These are phyloP conservation scores for Metrosideros polymorpha DNA, from an alignment of 441 rosid species.

Conservation along the genomic window DNA sequence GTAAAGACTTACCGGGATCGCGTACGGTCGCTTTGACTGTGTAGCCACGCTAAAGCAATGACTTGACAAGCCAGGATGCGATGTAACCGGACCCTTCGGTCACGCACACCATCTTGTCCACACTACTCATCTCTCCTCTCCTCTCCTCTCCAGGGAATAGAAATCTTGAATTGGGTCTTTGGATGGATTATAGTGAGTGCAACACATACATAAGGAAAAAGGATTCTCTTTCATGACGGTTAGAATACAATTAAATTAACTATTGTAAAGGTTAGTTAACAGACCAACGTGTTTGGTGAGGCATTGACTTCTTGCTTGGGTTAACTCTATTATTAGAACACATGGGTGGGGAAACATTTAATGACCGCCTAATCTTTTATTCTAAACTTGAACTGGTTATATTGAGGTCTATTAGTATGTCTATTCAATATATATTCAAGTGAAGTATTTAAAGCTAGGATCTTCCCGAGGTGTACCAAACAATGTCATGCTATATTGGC, in stretches of 20 bases:
- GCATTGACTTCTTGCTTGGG: background rate
- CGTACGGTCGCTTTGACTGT: background rate
- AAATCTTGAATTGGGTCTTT: background rate
- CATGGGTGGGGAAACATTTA: background rate
- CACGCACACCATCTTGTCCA: background rate
- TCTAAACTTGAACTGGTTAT: background rate
- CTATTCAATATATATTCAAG: background rate
- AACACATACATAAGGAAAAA: too few relatives aligned
- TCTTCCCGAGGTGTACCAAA: background rate
- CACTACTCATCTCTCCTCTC: background rate
- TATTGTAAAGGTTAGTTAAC: too few relatives aligned
- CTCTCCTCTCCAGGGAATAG: background rate
- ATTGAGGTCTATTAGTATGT: background rate
- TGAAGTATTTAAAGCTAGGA: background rate
- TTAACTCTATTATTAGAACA: background rate
- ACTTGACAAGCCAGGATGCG: constrained; percentile 28
- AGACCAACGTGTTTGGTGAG: background rate
- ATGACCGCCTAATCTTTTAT: background rate
- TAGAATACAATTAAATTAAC: too few relatives aligned
- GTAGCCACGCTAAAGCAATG: constrained; percentile 23
- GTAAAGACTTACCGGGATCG: background rate
- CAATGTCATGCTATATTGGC: too few relatives aligned
- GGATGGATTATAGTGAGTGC: background rate
- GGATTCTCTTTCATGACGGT: too few relatives aligned
- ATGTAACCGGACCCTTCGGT: constrained; percentile 37